Evolutionary conservation across 345 rosid species (phyloP), one percentile per base, ranked within the genome.

Genomic region (Capsella bursapastoris): DNA sequence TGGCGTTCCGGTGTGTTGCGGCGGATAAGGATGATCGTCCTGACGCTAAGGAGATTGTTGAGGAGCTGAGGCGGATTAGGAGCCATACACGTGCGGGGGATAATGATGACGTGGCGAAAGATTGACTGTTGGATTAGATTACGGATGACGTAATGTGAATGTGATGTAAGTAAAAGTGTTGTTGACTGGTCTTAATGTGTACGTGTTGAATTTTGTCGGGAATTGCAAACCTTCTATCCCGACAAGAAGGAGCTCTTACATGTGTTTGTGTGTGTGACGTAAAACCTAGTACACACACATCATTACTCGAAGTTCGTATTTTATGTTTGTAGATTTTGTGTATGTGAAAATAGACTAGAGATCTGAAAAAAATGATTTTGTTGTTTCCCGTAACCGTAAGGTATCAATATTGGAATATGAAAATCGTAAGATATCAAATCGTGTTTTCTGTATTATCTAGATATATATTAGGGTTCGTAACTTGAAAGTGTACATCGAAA

Each of bases 21-120:
- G 91, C 85, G 40, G 96, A 94, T 31, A 94, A 91, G 73, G 98
- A 94, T 40, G 97, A 94, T 62, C 81, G 98, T 59, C 97, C 98
- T 28, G 90, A 91, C 58, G 82, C 96, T 0, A 86, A 80, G 65
- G 98, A 89, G 84, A 82, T 89, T 5, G 96, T 84, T 71, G 86
- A 71, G 77, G 98, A 89, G 88, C 85, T 94, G 0, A 83, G 62
- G 69, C 80, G 91, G 83, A 86, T 94, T 68, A 76, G 74, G 71
- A 82, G 37, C 82, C 70, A 80, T 65, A 53, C 79, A 73, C 82
- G 86, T 66, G 55, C 13, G 3, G 60, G 3, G 13, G 70, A 61
- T 10, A 67, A 64, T 11, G 70, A 68, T 51, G 84, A 81, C 69
- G 83, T 84, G 82, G 50, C 9, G 18, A 65, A 57, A 29, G 25